Conservation (phyloP, 106 monocot species). For the Platanthera guangdongensis region DNA sequence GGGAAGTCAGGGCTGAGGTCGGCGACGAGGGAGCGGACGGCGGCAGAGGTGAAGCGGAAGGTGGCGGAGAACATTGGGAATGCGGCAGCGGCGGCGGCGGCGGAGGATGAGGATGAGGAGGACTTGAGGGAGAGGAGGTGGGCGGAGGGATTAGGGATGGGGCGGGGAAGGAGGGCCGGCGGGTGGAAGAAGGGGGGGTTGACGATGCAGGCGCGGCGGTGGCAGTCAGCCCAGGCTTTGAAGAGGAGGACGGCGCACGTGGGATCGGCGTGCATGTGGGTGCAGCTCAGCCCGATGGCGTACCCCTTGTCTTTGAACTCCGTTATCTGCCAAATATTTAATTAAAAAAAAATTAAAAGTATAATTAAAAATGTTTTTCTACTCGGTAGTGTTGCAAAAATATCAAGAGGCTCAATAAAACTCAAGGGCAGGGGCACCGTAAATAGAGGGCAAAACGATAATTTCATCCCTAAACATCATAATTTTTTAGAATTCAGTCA, state of each 20-base stretch:
- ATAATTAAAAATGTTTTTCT: no score
- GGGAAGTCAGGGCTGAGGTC: conserved; percentile 6
- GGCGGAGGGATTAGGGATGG: conserved; percentile 29
- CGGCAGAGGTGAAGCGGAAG: conserved; percentile 44
- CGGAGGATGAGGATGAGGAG: neutral
- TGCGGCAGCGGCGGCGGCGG: neutral
- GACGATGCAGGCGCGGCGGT: conserved; percentile 55
- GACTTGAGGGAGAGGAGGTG: conserved; percentile 43
- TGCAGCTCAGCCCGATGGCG: conserved; percentile 71
- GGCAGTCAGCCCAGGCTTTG: conserved; percentile 63
- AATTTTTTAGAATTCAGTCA: no score
- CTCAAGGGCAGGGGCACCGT: no score
- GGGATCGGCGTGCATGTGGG: conserved; percentile 78
- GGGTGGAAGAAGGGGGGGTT: conserved; percentile 88
- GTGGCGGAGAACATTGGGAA: conserved; percentile 39
- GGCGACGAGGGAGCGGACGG: conserved; percentile 29
- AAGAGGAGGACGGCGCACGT: conserved; percentile 46
- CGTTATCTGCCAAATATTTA: conserved; percentile 35
- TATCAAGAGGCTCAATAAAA: no score
- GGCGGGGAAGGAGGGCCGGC: conserved; percentile 41
- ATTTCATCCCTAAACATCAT: no score
- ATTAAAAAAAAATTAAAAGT: no score
- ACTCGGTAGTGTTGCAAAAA: no score
- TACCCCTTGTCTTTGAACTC: conserved; percentile 53
- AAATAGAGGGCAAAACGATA: no score